Percentiles rank a stretch among this genome's conserved stretches.
Conservation (phyloP, 306 rosid genomes). For the Herpetospermum pedunculosum region DNA sequence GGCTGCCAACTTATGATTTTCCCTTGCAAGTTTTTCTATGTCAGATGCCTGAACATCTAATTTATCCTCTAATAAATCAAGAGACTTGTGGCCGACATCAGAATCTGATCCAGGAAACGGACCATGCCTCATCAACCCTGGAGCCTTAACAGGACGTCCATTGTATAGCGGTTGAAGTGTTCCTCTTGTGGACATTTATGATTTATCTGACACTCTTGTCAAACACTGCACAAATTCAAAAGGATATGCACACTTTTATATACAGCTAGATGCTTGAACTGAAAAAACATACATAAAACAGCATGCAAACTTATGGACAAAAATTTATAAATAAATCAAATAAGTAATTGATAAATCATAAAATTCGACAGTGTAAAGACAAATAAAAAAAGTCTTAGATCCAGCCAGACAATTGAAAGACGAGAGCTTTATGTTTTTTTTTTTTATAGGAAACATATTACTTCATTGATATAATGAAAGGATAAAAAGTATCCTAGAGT, state of each 20-base stretch:
- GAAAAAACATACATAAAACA: neutral
- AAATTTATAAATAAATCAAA: neutral
- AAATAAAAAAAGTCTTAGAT: neutral
- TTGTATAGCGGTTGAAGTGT: slow-evolving; percentile 22
- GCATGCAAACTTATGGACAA: neutral
- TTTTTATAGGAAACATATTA: too few relatives aligned
- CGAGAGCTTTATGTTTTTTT: too few relatives aligned
- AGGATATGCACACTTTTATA: neutral
- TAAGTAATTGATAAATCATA: neutral
- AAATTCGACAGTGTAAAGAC: neutral
- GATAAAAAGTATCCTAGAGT: too few relatives aligned
- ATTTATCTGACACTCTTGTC: neutral
- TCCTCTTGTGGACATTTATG: slow-evolving; percentile 36
- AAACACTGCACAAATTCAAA: neutral
- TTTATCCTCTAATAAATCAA: slow-evolving; percentile 49
- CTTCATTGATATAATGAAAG: too few relatives aligned
- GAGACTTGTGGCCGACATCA: slow-evolving; percentile 25
- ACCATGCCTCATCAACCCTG: slow-evolving; percentile 52
- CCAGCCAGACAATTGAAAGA: neutral
- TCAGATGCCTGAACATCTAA: slow-evolving; percentile 60
- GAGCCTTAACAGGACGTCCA: slow-evolving; percentile 25
- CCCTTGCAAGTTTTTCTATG: slow-evolving; percentile 48
- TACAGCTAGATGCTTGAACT: slow-evolving; percentile 1
- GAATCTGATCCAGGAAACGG: slow-evolving; percentile 31
- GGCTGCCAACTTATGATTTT: slow-evolving; percentile 55